Evolutionary conservation across 2,329 filamentous ascomycete species (phyloP), one percentile per base, ranked within the genome.

Genomic region (Orbilia brochopaga): DNA sequence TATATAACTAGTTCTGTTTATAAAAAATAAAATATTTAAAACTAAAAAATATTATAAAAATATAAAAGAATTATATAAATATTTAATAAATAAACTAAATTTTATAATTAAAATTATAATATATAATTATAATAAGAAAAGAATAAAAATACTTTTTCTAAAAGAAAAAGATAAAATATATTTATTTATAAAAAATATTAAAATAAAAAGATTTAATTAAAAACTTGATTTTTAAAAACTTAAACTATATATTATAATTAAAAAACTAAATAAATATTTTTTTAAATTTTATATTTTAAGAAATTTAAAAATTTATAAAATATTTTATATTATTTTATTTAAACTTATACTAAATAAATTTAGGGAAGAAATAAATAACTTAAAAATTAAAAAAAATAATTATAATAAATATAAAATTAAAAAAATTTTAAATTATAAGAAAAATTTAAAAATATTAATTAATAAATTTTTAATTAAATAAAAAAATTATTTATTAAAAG

Each of bases 141-240:
- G 37, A 42, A 15, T 4, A 42, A 42, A 42, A 42, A 13, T 15
- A 42, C 15, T 15, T 15, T 15, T 42, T 42, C 15, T 42, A 42
- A 42, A 42, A 42, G 15, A 42, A 42, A 42, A 15, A 42, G 15
- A 42, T 6, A 42, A 42, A 42, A 42, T 42, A 42, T 42, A 42
- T 15, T 42, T 42, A 17, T 15, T 42, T 42, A 42, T 15, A 42
- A 42, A 42, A 42, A 42, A 42, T 42, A 42, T 42, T 42, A 42
- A 42, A 42, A 42, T 42, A 42, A 42, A 42, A 42, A 15, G 15
- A 42, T 42, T 42, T 42, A 42, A 42, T 42, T 15, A 42, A 42
- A 42, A 42, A 15, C 15, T 42, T 13, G 13, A 42, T 42, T 42
- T 32, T 32, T 42, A 42, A 42, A 42, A 42, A 42, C 15, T 42